Base-by-base conservation (phyloP, 2,329 filamentous ascomycete genomes). In the Sclerotinia nivalis region DNA sequence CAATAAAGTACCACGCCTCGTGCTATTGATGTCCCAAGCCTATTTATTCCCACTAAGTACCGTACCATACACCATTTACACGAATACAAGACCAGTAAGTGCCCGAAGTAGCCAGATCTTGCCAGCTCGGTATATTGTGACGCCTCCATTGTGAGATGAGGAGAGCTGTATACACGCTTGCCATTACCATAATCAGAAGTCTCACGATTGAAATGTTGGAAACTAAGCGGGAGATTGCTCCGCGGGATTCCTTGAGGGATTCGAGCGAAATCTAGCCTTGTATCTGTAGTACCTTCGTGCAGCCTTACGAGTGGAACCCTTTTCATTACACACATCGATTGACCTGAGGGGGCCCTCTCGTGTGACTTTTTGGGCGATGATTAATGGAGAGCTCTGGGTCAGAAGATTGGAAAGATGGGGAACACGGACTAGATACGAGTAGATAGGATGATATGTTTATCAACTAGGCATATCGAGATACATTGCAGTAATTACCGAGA, bases 261-360 rank as follows among this genome's bases (percentile, higher is more conserved):
- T 66, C 28, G 43, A 64, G 31, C 37, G 37, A 34, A 28, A 65
- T 66, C 68, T 69, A 69, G 68, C 60, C 69, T 70, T 50, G 54
- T 70, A 56, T 34, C 20, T 31, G 59, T 66, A 22, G 50, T 25
- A 65, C 34, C 52, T 58, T 67, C 37, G 69, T 56, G 62, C 64
- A 70, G 69, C 69, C 69, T 70, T 70, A 70, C 47, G 47, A 70
- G 69, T 70, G 69, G 69, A 70, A 68, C 69, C 62, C 49, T 22
- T 43, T 59, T 60, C 43, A 28, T 9, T 45, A 37, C 65, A 34
- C 20, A 22, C n/a, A 10, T 47, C 34, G 40, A 43, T 67, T 34
- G 20, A 43, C 43, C 65, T 37, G 40, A 10, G 37, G 31, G n/a
- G 22, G 7, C 7, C 22, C 12, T 37, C 31, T 54, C 52, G 52